Base-by-base conservation (phyloP, 345 rosid genomes). In the Hibiscus trionum region DNA sequence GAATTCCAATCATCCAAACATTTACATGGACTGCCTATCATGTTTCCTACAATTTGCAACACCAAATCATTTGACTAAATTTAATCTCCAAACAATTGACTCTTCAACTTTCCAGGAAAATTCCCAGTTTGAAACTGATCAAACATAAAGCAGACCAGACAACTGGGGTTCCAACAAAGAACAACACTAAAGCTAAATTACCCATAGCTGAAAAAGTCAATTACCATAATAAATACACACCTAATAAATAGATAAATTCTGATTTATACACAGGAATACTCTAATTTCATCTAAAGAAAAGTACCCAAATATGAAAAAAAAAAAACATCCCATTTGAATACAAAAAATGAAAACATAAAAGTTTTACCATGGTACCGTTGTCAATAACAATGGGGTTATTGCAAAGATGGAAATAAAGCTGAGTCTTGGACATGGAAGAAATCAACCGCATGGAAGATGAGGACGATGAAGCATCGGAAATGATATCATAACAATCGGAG, bases 391-490 rank as follows among this genome's bases (percentile, higher is more conserved):
- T 7, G 37, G 84, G 81, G 52, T 44, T 15, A 12, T 76, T 16
- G 71, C 90, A 87, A 9, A 88, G 81, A 62, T 70, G 29, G 71
- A 84, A 47, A 78, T 78, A 88, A 56, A 81, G 82, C 3, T 82
- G 79, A 64, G 77, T 86, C 79, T 79, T 84, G 37, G 86, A 74
- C 35, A 79, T 46, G 49, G 62, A 58, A 66, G 71, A 33, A 66
- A 11, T 15, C 71, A 26, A 47, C 21, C 16, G 52, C 10, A 55
- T 31, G 35, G 21, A 37, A 0, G 62, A 61, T 4, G 71, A 11
- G 1, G 68, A 62, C 5, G 72, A 12, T 44, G 61, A 58, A 7
- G 80, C 69, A 4, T 26, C 7, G 3, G 75, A 78, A 62, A 80
- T 56, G 60, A 83, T 73, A 10, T 74, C 26, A 5, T 39, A 70